A percentile compares a stretch with the other conserved stretches of the same genome.
Evolutionary conservation across 768 basidiomycete genomes (phyloP).

Genomic region (Tephrocybe sp.): DNA sequence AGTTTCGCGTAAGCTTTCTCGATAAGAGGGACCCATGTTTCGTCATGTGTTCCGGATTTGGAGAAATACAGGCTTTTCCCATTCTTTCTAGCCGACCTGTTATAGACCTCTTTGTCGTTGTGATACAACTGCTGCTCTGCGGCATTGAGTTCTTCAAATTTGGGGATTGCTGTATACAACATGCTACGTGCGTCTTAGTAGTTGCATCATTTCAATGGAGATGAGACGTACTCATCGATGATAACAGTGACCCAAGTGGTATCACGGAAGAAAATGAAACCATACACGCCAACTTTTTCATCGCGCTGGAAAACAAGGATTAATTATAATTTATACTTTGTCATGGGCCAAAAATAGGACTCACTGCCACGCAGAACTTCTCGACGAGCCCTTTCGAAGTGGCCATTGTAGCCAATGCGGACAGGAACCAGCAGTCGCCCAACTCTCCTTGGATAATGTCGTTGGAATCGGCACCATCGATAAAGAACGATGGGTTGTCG

Average conservation of each 20-base stretch:
- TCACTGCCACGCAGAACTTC: conserved; percentile 50
- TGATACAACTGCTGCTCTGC: conserved; percentile 47
- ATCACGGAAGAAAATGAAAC: conserved; percentile 59
- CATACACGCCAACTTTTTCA: conserved; percentile 55
- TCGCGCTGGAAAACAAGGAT: conserved; percentile 34
- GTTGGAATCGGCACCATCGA: conserved; percentile 39
- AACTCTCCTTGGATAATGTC: conserved; percentile 50
- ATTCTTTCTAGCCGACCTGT: conserved; percentile 44
- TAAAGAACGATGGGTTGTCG: conserved; percentile 49
- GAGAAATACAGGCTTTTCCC: conserved; percentile 52
- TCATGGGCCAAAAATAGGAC: neutral
- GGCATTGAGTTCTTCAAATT: conserved; percentile 46
- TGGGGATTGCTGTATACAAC: conserved; percentile 48
- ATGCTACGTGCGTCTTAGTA: conserved; percentile 29
- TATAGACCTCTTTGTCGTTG: conserved; percentile 46
- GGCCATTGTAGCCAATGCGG: conserved; percentile 49
- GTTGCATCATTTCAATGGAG: neutral
- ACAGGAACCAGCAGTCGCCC: conserved; percentile 56
- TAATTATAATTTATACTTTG: neutral
- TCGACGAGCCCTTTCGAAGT: conserved; percentile 44
- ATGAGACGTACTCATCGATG: conserved; percentile 48
- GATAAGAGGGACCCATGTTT: conserved; percentile 54
- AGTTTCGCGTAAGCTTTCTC: conserved; percentile 64
- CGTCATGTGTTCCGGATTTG: conserved; percentile 42
- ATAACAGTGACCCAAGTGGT: conserved; percentile 51